Base-by-base conservation (phyloP, 2,329 filamentous ascomycete genomes). In the Thelonectria olida region DNA sequence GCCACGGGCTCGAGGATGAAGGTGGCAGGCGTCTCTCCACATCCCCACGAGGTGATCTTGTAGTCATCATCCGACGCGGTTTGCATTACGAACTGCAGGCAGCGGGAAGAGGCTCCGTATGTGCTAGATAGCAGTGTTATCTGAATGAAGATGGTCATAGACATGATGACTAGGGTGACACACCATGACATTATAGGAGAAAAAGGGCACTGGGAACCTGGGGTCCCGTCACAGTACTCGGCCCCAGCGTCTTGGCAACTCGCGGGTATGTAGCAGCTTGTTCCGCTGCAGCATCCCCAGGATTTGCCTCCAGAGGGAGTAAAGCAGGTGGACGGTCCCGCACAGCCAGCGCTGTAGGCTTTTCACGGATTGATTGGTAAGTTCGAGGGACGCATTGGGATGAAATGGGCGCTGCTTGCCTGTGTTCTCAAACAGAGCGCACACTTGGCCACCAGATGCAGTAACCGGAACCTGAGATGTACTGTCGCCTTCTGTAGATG, bases 21-120 rank as follows among this genome's bases (percentile, higher is more conserved):
- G 28, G 36, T 39, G 20, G 51, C 49, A 7, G 25, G 13, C 13
- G 36, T 44, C 39, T 27, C 8, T n/a, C 22, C 25, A 52, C 19
- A 45, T 6, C 44, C 57, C 57, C 57, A 60, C 7, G 57, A 60
- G 2, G 57, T 60, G 2, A 60, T 12, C 19, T 60, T 54, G 20
- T 44, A 20, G 1, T 22, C 23, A n/a, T 60, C 57, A 27, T 49
- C n/a, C 4, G 36, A 5, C 0, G 27, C 41, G 8, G 42, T 48
- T 39, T 48, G 42, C 15, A 47, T 36, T n/a, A 55, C 41, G 20
- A 55, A 55, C n/a, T 47, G 15, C 0, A 55, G 15, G 20, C 53
- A 55, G 7, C 17, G 15, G 3, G 42, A 47, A 13, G 53, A 36
- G 20, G 42, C 22, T 20, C 53, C 44, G 20, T 48, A 55, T n/a